Percentiles rank a stretch among this genome's conserved stretches.
phyloP scores from a whole-genome alignment of 192 early-diverging fungal genomes.

The Backusella macrospora region DNA sequence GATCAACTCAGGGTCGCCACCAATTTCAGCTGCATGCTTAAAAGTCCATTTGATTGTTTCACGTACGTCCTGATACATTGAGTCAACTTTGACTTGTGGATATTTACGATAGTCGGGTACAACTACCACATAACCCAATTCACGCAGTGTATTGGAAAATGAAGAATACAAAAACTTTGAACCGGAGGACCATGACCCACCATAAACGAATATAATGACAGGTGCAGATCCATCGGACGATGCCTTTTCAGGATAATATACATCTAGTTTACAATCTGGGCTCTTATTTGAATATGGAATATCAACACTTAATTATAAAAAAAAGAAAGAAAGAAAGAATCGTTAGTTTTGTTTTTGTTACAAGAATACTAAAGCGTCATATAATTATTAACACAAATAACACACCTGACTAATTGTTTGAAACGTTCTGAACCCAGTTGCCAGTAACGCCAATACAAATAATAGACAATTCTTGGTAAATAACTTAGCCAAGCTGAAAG shows the following conservation, averaged over 20 bases:
- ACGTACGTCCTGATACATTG: slow-evolving; percentile 50
- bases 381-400: background rate
- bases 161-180: slow-evolving; percentile 50
- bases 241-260: slow-evolving; percentile 33
- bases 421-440: slow-evolving; percentile 31
- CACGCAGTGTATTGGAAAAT: slow-evolving; percentile 50
- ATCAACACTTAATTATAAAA: slow-evolving; percentile 27
- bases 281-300: slow-evolving; percentile 30
- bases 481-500: slow-evolving; percentile 26
- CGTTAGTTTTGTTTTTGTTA: background rate
- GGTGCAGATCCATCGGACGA: slow-evolving; percentile 29
- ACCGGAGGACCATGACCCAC: slow-evolving; percentile 58
- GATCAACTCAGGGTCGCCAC: slow-evolving; percentile 40
- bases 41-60: slow-evolving; percentile 51
- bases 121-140: slow-evolving; percentile 58
- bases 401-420: slow-evolving; percentile 38
- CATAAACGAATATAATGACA: slow-evolving; percentile 59
- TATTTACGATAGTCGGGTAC: slow-evolving; percentile 58
- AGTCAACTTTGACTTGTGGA: slow-evolving; percentile 46
- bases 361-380: no score
- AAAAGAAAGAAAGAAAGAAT: background rate
- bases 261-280: slow-evolving; percentile 20
- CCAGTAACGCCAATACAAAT: slow-evolving; percentile 41
- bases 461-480: slow-evolving; percentile 37
- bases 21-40: slow-evolving; percentile 38